phyloP scores from a whole-genome alignment of 768 basidiomycete genomes.

The Zangia roseola region DNA sequence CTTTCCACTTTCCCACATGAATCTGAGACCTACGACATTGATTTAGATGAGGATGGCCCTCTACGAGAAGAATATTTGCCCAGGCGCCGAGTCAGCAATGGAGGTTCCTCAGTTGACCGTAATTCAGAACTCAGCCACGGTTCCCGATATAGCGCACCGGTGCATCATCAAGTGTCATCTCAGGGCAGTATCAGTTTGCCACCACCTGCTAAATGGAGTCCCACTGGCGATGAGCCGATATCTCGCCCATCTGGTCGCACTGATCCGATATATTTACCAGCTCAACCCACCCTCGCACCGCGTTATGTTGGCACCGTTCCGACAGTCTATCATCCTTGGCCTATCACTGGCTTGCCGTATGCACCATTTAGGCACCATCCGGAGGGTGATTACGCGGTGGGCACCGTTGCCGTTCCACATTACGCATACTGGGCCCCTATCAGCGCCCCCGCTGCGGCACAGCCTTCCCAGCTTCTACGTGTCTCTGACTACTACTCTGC shows the following conservation, averaged over 20 bases:
- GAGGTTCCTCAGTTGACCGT: slow-evolving; percentile 4
- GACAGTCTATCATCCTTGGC: slow-evolving; percentile 31
- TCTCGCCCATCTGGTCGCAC: slow-evolving; percentile 50
- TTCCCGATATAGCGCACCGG: background rate
- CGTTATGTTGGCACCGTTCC: slow-evolving; percentile 34
- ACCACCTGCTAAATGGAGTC: slow-evolving; percentile 81
- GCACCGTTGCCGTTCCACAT: slow-evolving; percentile 11
- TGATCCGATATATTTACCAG: slow-evolving; percentile 62
- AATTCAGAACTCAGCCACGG: slow-evolving; percentile 1
- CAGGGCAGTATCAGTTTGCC: slow-evolving; percentile 44
- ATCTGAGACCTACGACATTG: slow-evolving; percentile 63
- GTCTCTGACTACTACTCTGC: slow-evolving; percentile 47
- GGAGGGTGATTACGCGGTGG: slow-evolving; percentile 16
- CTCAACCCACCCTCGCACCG: slow-evolving; percentile 49
- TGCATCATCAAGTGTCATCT: slow-evolving; percentile 8
- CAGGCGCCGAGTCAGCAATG: slow-evolving; percentile 47
- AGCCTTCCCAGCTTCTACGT: slow-evolving; percentile 58
- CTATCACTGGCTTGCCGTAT: slow-evolving; percentile 12
- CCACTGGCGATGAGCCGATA: slow-evolving; percentile 75
- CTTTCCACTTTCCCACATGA: slow-evolving; percentile 40
- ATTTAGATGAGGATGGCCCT: slow-evolving; percentile 82
- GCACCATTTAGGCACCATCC: slow-evolving; percentile 21
- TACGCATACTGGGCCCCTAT: slow-evolving; percentile 24
- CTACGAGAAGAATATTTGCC: slow-evolving; percentile 80
- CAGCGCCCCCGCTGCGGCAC: slow-evolving; percentile 38